Conservation (phyloP, 1,139 yeast genomes). For the Suhomyces yuchorum region DNA sequence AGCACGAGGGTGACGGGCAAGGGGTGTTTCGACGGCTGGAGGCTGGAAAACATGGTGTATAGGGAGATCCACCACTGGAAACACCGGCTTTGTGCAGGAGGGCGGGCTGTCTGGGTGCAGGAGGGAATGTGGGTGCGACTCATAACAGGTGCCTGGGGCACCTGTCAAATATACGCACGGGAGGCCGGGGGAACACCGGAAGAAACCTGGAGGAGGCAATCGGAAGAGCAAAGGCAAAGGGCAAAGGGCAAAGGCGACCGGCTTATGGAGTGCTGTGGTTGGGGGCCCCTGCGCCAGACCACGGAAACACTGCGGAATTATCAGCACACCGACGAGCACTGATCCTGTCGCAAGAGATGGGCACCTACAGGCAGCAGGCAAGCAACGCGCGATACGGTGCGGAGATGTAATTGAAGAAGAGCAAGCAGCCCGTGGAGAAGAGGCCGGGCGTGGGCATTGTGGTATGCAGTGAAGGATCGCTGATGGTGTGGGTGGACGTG, state of each 20-base stretch:
- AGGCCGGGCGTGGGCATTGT: neutral
- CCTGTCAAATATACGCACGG: neutral
- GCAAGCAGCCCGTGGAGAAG: neutral
- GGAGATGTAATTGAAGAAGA: neutral
- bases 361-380: neutral
- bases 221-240: too few relatives aligned
- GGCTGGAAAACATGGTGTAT: constrained; percentile 3
- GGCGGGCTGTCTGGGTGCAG: neutral
- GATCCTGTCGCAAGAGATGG: neutral
- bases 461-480: too few relatives aligned
- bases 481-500: too few relatives aligned
- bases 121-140: neutral
- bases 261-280: too few relatives aligned
- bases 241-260: too few relatives aligned
- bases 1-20: constrained; percentile 1
- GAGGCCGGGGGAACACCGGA: neutral
- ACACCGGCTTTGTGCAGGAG: neutral
- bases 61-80: neutral
- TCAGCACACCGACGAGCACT: neutral
- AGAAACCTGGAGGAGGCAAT: neutral
- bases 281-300: too few relatives aligned
- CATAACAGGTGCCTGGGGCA: neutral
- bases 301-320: neutral
- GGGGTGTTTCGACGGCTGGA: constrained; percentile 1
- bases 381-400: neutral